Percentiles rank a stretch among this genome's conserved stretches.
phyloP scores from a whole-genome alignment of 2,329 filamentous ascomycete species.

The Exophiala bonariae region DNA sequence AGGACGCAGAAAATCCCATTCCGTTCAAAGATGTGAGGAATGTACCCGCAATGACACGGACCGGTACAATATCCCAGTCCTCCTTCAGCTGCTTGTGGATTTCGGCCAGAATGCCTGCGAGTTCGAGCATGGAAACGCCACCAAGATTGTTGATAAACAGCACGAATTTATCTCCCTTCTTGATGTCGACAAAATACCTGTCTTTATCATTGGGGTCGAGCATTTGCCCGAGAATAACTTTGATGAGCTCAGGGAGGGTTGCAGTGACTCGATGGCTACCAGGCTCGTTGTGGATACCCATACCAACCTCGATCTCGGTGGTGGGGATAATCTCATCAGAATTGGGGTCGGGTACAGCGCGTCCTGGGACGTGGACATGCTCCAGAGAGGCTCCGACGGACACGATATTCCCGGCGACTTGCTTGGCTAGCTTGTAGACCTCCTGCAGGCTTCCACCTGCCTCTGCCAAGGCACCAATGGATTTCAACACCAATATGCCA shows the following conservation, averaged over 20 bases:
- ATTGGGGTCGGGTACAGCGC: constrained; percentile 46
- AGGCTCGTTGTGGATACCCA: constrained; percentile 59
- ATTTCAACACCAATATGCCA: constrained; percentile 88
- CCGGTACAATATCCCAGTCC: constrained; percentile 61
- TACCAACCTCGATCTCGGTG: constrained; percentile 66
- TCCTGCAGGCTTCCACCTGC: constrained; percentile 67
- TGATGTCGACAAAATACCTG: constrained; percentile 61
- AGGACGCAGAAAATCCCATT: constrained; percentile 68
- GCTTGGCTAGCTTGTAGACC: constrained; percentile 69
- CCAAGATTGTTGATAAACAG: constrained; percentile 70
- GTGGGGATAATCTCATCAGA: constrained; percentile 54
- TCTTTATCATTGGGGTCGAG: constrained; percentile 64
- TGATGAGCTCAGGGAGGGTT: constrained; percentile 51
- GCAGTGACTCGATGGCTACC: constrained; percentile 54
- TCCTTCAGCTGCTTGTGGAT: constrained; percentile 61
- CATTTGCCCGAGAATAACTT: constrained; percentile 66
- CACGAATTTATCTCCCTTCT: constrained; percentile 60
- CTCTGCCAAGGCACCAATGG: constrained; percentile 79
- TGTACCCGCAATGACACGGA: constrained; percentile 63
- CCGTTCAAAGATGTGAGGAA: constrained; percentile 74
- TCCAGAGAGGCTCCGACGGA: constrained; percentile 83
- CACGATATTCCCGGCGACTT: constrained; percentile 74
- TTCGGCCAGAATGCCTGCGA: constrained; percentile 68
- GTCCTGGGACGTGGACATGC: constrained; percentile 91
- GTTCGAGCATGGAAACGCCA: constrained; percentile 65